phyloP scores from a whole-genome alignment of 345 rosid genomes.

The Gossypium australe region DNA sequence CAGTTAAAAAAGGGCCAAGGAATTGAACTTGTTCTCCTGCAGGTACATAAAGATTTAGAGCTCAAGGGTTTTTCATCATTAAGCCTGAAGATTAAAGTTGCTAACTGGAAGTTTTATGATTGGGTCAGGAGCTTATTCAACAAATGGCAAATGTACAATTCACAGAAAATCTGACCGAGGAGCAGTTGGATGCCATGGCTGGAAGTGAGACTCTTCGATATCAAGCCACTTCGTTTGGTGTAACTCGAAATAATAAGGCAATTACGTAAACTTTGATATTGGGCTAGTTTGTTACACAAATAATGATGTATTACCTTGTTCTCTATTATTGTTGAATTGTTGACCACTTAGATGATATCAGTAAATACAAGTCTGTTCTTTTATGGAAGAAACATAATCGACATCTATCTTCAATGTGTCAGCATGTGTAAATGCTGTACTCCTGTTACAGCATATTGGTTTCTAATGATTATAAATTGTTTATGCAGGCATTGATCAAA shows the following conservation, averaged over 20 bases:
- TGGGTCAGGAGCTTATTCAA: conserved; percentile 80
- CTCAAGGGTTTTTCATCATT: conserved; percentile 11
- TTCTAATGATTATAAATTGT: neutral
- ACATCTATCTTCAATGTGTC: neutral
- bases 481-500: conserved; percentile 81
- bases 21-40: conserved; percentile 92
- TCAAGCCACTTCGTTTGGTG: conserved; percentile 92
- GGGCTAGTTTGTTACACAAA: neutral
- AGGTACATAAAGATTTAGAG: conserved; percentile 45
- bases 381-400: neutral
- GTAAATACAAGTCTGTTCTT: neutral
- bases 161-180: conserved; percentile 96
- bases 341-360: conserved; percentile 2
- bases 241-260: conserved; percentile 92
- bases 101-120: conserved; percentile 22
- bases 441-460: neutral
- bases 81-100: conserved; percentile 12
- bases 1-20: conserved; percentile 95
- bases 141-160: conserved; percentile 99
- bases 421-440: neutral
- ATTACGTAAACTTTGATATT: conserved; percentile 1
- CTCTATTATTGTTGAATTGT: neutral
- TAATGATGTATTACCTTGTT: neutral
- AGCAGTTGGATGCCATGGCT: conserved; percentile 99
- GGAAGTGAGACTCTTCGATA: conserved; percentile 97